These are phyloP conservation scores for Populus euphratica DNA, from an alignment of 345 rosid species.

Conservation along the genomic window DNA sequence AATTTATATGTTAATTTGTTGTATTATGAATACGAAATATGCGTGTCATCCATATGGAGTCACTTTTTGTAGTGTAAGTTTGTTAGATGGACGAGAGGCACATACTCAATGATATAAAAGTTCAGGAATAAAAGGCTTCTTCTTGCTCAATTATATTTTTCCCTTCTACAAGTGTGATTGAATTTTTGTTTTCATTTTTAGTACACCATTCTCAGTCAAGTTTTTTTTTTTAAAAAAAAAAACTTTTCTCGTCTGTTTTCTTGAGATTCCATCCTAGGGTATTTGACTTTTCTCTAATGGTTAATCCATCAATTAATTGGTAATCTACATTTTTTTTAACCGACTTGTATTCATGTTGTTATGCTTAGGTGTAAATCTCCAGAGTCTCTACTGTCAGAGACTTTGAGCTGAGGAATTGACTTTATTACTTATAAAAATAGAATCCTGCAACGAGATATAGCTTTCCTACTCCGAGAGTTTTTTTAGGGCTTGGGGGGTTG, in stretches of 20 bases:
- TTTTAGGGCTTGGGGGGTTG: not conserved
- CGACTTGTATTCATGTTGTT: constrained; percentile 32
- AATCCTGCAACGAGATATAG: constrained; percentile 12
- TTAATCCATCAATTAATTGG: not conserved
- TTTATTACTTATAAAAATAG: constrained; percentile 17
- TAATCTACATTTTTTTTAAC: constrained; percentile 15
- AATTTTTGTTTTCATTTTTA: not conserved
- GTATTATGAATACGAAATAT: constrained; percentile 26
- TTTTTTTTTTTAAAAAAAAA: not conserved
- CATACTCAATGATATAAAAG: constrained; percentile 15
- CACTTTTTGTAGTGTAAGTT: constrained; percentile 32
- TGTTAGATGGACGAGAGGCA: constrained; percentile 32
- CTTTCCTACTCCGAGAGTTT: not conserved
- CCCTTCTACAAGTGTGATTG: not conserved
- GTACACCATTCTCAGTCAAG: not conserved
- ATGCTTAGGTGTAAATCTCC: constrained; percentile 40
- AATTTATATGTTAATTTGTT: constrained; percentile 39
- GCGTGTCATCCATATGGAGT: constrained; percentile 24
- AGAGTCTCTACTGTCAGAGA: constrained; percentile 22
- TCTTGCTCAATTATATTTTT: constrained; percentile 10
- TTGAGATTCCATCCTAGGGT: not conserved
- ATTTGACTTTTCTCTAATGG: not conserved
- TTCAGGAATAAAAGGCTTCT: constrained; percentile 30
- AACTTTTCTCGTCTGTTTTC: not conserved
- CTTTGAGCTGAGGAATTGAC: constrained; percentile 31